phyloP scores from a whole-genome alignment of 192 early-diverging fungal species.

The Lunasporangiospora selenospora region DNA sequence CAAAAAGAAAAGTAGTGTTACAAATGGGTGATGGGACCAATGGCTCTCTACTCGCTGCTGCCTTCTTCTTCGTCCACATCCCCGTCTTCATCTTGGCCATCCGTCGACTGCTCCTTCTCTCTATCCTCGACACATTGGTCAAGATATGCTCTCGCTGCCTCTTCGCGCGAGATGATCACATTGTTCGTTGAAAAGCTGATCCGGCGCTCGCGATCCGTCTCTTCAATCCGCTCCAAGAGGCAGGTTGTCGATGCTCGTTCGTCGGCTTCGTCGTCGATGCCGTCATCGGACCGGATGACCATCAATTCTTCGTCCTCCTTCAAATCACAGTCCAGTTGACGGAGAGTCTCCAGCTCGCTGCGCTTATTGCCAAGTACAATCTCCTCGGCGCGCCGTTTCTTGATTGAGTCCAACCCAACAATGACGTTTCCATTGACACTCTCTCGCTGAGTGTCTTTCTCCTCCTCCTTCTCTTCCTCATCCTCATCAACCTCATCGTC shows the following conservation, averaged over 20 bases:
- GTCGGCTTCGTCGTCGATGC: constrained; percentile 13
- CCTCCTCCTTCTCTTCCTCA: background rate
- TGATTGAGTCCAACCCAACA: constrained; percentile 9
- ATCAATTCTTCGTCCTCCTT: constrained; percentile 17
- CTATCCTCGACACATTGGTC: constrained; percentile 3
- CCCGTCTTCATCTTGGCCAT: background rate
- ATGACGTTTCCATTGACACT: no score
- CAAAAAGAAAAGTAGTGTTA: no score
- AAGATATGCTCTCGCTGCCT: constrained; percentile 6
- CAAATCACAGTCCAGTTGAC: constrained; percentile 18
- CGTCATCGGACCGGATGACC: constrained; percentile 39
- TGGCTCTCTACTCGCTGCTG: no score
- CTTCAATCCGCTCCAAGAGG: constrained; percentile 33
- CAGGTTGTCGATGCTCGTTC: constrained; percentile 28
- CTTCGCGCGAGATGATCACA: constrained; percentile 28
- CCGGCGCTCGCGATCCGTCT: constrained; percentile 39
- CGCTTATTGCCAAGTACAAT: constrained; percentile 10
- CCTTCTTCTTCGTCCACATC: background rate
- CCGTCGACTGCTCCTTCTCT: no score
- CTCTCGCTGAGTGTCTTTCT: no score
- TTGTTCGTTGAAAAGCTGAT: constrained; percentile 47
- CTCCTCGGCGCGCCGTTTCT: background rate
- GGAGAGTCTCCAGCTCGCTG: constrained; percentile 6
- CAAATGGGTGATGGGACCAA: no score
- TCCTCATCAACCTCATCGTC: constrained; percentile 1